Base-by-base conservation (phyloP, 225 moss, liverwort and hornwort genomes). In the Bryoerythrophyllum caledonicum region DNA sequence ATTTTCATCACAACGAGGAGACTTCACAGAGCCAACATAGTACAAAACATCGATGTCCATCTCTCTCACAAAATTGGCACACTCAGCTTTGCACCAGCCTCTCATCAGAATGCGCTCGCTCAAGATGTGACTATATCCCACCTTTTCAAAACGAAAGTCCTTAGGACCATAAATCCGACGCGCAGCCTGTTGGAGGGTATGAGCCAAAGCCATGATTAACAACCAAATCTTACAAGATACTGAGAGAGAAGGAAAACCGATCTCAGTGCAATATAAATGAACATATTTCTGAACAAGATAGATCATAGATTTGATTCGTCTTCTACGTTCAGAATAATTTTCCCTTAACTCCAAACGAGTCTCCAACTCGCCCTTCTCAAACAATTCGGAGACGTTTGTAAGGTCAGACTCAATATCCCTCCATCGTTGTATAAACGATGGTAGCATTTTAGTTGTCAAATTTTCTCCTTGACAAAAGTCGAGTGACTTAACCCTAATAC, bases 381-480 rank as follows among this genome's bases (percentile, higher is more conserved):
- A 60, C 12, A 16, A 16, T 32, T 60, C 13, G 5, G 0, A 32
- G 6, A 0, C 60, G 17, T 17, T 4, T 32, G 6, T 35, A 5
- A 14, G 30, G 60, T 17, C 12, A 6, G 15, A 4, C 63, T 63
- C 37, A 19, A 63, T 37, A 5, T 63, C 63, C 34, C 35, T 63
- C 63, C 63, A 63, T 63, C 20, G 63, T 63, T 63, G 19, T 4
- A 63, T 37, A n/a, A n/a, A 63, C 6, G 10, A 2, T 63, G 35
- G 35, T 63, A 63, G 63, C 63, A 63, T 63, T 63, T 10, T 37
- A 63, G 63, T 63, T 63, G 63, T 35, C 63, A 37, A 20, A 63
- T 63, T n/a, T 11, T 37, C 63, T n/a, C 37, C 63, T 63, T 9
- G 63, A 6, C 37, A 19, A 63, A 37, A 35, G 34, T 63, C 20